These are phyloP conservation scores for Starmerella potacharoeniae DNA, from an alignment of 805 yeast genomes.

Conservation along the genomic window DNA sequence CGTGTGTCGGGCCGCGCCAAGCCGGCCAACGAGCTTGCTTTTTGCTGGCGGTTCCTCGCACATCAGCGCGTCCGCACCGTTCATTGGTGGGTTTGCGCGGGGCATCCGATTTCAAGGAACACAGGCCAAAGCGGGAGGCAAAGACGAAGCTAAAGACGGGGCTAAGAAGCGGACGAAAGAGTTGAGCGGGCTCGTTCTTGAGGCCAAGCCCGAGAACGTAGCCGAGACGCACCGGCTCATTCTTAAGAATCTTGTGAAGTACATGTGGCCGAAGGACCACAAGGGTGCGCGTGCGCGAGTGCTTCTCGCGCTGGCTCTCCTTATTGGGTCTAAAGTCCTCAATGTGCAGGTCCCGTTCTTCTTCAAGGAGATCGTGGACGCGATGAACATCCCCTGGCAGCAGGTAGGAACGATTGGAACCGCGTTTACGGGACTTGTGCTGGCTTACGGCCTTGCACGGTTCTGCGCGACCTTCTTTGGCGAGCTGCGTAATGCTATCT, in stretches of 20 bases:
- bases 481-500: slow-evolving; percentile 86
- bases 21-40: not conserved
- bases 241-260: slow-evolving; percentile 23
- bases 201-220: slow-evolving; percentile 4
- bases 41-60: not conserved
- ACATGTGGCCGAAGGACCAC: slow-evolving; percentile 31
- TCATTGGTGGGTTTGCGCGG: not conserved
- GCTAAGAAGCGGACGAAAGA: not conserved
- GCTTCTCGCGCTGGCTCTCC: slow-evolving; percentile 55
- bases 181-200: slow-evolving; percentile 4
- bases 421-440: slow-evolving; percentile 35
- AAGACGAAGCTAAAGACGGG: not conserved
- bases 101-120: not conserved
- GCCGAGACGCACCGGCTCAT: slow-evolving; percentile 17
- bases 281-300: slow-evolving; percentile 51
- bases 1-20: not conserved
- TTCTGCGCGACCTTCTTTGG: slow-evolving; percentile 93
- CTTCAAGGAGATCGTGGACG: slow-evolving; percentile 78
- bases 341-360: slow-evolving; percentile 95
- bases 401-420: slow-evolving; percentile 43
- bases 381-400: slow-evolving; percentile 85
- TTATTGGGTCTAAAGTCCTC: slow-evolving; percentile 69
- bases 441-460: slow-evolving; percentile 88
- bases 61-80: not conserved
- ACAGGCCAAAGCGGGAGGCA: not conserved